Evolutionary conservation across 495 filamentous ascomycete species (phyloP).

Genomic region (Neurospora tetrasperma): DNA sequence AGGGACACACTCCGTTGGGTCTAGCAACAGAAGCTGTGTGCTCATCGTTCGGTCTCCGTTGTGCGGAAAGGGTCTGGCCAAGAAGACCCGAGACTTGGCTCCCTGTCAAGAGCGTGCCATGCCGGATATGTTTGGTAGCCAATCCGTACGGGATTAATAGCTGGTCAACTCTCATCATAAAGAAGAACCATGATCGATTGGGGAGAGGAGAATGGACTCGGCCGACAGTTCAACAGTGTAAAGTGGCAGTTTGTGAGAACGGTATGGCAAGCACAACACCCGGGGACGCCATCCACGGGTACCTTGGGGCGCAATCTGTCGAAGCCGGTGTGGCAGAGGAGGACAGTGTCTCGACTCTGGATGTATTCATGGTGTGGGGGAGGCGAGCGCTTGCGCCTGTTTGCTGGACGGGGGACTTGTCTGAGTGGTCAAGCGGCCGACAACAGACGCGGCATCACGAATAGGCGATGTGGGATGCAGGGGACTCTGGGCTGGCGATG

Average conservation of each 20-base stretch:
- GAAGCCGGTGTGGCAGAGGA: background rate
- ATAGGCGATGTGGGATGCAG: background rate
- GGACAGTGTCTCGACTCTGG: background rate
- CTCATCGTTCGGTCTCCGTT: background rate
- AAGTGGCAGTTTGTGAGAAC: background rate
- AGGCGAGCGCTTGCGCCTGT: conserved; percentile 18
- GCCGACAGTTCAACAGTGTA: background rate
- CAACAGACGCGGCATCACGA: conserved; percentile 1
- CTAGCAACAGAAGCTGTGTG: background rate
- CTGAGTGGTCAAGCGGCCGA: conserved; percentile 5
- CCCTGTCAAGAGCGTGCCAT: background rate
- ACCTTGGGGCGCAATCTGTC: background rate
- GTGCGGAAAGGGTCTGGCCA: background rate
- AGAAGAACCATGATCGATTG: background rate
- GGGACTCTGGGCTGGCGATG: background rate
- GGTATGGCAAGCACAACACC: background rate
- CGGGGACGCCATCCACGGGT: background rate
- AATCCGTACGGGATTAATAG: background rate
- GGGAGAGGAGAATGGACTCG: background rate
- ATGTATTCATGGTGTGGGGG: conserved; percentile 11
- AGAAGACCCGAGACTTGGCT: background rate
- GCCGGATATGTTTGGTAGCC: background rate
- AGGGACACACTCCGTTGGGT: background rate
- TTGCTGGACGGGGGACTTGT: background rate
- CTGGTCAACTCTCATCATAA: background rate